Conservation (phyloP, 331 rosid genomes). For the Dryas integrifolia region DNA sequence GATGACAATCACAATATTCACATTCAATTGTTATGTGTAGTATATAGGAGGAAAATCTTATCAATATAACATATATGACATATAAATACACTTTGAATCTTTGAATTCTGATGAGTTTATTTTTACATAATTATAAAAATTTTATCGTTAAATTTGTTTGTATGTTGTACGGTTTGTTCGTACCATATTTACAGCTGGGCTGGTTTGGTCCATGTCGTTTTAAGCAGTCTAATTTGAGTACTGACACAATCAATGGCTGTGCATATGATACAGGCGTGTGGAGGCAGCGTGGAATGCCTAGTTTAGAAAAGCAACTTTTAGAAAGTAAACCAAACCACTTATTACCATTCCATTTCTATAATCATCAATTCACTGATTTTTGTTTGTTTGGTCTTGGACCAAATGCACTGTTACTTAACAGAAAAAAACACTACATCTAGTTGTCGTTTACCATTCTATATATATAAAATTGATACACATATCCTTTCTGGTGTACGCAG, state of each 20-base stretch:
- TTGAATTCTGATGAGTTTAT: too few species aligned
- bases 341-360: neutral
- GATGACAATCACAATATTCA: too few species aligned
- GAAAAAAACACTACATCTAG: neutral
- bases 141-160: too few species aligned
- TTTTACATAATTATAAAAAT: too few species aligned
- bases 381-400: too few species aligned
- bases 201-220: neutral
- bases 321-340: neutral
- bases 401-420: too few species aligned
- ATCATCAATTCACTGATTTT: neutral
- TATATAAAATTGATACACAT: neutral
- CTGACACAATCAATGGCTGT: neutral
- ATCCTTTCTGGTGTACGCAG: neutral
- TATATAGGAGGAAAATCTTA: too few species aligned
- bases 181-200: neutral
- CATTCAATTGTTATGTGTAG: too few species aligned
- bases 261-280: constrained; percentile 29
- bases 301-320: neutral
- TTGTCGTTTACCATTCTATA: neutral
- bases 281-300: constrained; percentile 21
- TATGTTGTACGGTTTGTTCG: neutral
- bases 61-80: too few species aligned
- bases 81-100: too few species aligned
- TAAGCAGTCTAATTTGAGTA: neutral